A percentile compares a stretch with the other conserved stretches of the same genome.
These are phyloP conservation scores for Spatholobus suberectus DNA, from an alignment of 306 rosid species.

Conservation along the genomic window DNA sequence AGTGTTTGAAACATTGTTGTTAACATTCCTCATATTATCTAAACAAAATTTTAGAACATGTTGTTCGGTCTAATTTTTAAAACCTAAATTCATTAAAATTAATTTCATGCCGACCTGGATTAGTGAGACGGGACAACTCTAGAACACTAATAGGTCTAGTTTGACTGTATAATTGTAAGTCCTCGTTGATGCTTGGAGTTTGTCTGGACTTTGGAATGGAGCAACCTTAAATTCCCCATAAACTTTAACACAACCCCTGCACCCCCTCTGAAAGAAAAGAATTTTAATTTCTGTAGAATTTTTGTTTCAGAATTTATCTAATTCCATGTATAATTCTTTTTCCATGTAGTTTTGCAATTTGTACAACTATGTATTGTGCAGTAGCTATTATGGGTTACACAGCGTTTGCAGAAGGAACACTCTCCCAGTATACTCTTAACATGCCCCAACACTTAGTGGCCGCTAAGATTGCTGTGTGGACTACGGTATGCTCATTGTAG, in stretches of 20 bases:
- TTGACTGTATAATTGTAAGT: not conserved
- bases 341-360: slow-evolving; percentile 63
- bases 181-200: not conserved
- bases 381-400: slow-evolving; percentile 87
- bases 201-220: not conserved
- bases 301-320: not conserved
- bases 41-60: not conserved
- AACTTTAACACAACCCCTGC: not conserved
- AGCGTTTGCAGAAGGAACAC: slow-evolving; percentile 72
- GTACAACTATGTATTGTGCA: slow-evolving; percentile 71
- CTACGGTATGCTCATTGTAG: slow-evolving; percentile 71
- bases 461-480: slow-evolving; percentile 89
- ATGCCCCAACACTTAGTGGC: slow-evolving; percentile 78
- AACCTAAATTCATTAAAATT: too few species aligned
- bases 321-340: not conserved
- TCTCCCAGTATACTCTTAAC: slow-evolving; percentile 90
- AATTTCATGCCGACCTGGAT: too few species aligned
- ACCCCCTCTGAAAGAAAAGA: not conserved
- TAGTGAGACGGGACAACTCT: too few species aligned
- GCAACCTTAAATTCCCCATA: not conserved
- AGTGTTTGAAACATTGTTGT: too few species aligned
- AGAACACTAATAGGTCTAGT: too few species aligned
- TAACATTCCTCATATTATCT: too few species aligned
- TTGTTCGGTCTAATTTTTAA: not conserved
- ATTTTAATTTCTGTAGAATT: not conserved